Percentiles rank a stretch among this genome's conserved stretches.
phyloP scores from a whole-genome alignment of 768 basidiomycete species.

The Lactarius trivialis region DNA sequence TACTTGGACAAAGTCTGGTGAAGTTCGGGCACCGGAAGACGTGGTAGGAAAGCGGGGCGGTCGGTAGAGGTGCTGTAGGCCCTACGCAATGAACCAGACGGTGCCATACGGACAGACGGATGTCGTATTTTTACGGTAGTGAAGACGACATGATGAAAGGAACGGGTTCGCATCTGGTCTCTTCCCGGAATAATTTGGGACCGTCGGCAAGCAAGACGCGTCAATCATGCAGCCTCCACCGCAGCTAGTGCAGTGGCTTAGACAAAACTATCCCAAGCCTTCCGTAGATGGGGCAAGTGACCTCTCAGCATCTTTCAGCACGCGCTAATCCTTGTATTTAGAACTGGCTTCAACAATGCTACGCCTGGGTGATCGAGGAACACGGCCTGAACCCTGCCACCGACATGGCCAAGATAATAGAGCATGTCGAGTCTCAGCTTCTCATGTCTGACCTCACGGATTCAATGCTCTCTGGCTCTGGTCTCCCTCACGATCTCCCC shows the following conservation, averaged over 20 bases:
- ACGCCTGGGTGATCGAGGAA: constrained; percentile 51
- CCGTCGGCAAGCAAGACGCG: not conserved
- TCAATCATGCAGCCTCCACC: constrained; percentile 26
- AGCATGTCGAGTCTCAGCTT: constrained; percentile 57
- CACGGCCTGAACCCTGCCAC: constrained; percentile 40
- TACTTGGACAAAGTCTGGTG: constrained; percentile 71
- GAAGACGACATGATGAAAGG: not conserved
- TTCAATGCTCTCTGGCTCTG: constrained; percentile 65
- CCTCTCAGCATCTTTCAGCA: not conserved
- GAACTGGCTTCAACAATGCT: constrained; percentile 76
- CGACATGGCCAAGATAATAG: constrained; percentile 46
- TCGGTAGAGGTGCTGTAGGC: not conserved
- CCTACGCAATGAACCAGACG: not conserved
- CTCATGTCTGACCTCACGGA: constrained; percentile 66
- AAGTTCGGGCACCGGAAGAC: constrained; percentile 79
- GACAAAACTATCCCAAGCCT: constrained; percentile 51
- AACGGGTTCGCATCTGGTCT: not conserved
- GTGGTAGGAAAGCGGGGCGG: constrained; percentile 38
- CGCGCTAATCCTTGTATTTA: constrained; percentile 26
- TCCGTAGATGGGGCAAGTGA: constrained; percentile 54
- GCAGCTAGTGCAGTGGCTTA: constrained; percentile 46
- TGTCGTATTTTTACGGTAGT: not conserved
- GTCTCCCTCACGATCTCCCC: constrained; percentile 46
- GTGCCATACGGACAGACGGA: not conserved
- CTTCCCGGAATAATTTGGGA: not conserved